These are phyloP conservation scores for Globisporangium barbulae DNA, from an alignment of 352 stramenopile species.

Conservation along the genomic window DNA sequence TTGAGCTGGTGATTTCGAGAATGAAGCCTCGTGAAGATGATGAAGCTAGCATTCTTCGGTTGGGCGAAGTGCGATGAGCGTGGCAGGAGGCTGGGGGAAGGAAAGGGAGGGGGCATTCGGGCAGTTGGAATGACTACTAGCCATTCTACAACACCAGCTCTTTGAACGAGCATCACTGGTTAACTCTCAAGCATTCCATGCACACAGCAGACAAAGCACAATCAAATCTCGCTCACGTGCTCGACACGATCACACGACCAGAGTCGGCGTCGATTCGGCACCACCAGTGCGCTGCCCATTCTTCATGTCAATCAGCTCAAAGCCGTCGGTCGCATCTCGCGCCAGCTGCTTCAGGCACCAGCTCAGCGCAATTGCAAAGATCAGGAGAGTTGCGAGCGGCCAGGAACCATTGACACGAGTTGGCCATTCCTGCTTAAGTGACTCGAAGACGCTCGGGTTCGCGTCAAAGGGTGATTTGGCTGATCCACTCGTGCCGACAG, in stretches of 20 bases:
- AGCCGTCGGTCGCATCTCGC: conserved; percentile 8
- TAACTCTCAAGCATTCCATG: background rate
- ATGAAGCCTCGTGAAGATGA: too few species aligned
- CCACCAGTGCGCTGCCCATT: background rate
- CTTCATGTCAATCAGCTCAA: conserved; percentile 17
- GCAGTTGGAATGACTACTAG: too few species aligned
- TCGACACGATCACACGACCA: background rate
- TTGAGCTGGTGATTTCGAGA: too few species aligned
- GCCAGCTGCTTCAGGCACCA: conserved; percentile 1
- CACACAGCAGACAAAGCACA: background rate
- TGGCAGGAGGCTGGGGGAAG: too few species aligned
- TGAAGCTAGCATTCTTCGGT: too few species aligned
- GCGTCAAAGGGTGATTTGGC: conserved; percentile 6
- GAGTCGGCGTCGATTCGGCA: background rate
- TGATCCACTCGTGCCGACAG: background rate
- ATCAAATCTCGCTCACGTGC: background rate
- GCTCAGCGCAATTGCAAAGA: conserved; percentile 9
- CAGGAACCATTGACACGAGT: conserved; percentile 10
- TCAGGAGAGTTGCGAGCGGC: background rate
- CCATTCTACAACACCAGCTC: too few species aligned
- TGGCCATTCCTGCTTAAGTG: conserved; percentile 15
- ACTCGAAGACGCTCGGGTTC: conserved; percentile 15
- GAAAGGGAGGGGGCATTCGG: too few species aligned
- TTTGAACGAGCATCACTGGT: too few species aligned
- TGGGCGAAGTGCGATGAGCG: too few species aligned